Base-by-base conservation (phyloP, 495 filamentous ascomycete species). In the Tuber umbilicatum region DNA sequence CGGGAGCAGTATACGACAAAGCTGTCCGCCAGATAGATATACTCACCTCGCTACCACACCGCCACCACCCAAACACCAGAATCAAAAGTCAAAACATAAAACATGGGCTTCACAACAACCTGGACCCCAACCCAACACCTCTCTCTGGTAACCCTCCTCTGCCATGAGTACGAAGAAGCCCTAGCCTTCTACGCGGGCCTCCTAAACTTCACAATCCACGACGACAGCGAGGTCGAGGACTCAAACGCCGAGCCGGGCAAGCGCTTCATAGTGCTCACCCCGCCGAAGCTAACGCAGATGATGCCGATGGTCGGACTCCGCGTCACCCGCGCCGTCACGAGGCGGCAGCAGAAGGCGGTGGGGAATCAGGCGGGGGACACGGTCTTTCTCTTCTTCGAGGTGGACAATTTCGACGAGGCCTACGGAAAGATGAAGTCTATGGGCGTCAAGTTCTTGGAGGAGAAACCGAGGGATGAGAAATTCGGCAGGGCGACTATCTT, bases 111-210 rank as follows among this genome's bases (percentile, higher is more conserved):
- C 5, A 41, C 45, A 35, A 37, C 43, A 37, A 37, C 45, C n/a
- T 77, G 74, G 42, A 75, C 75, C 35, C 75, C 75, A n/a, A 77
- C 73, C 35, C 75, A 77, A 31, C 70, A 77, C 64, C 68, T 77
- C 42, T 72, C 69, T 2, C 43, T 77, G n/a, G 38, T 77, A 39
- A 75, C 76, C 5, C 76, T 75, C 10, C 76, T 78, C 40, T 78
- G 73, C 39, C 76, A 67, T 7, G 75, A 75, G 4, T 77, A 77
- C 42, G 17, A 75, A 2, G n/a, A 42, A 40, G 75, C 75, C 3
- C 70, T 77, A 60, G 19, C 75, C 17, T 75, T 77, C 75, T 77
- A 77, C 23, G 76, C 73, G 2, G 73, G 73, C 7, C 73, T 78
- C 10, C 76, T 78, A 39, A 78, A 73, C 64, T 75, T 78, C 27